These are phyloP conservation scores for Boletellus ananiceps DNA, from an alignment of 768 basidiomycete genomes.

Conservation along the genomic window DNA sequence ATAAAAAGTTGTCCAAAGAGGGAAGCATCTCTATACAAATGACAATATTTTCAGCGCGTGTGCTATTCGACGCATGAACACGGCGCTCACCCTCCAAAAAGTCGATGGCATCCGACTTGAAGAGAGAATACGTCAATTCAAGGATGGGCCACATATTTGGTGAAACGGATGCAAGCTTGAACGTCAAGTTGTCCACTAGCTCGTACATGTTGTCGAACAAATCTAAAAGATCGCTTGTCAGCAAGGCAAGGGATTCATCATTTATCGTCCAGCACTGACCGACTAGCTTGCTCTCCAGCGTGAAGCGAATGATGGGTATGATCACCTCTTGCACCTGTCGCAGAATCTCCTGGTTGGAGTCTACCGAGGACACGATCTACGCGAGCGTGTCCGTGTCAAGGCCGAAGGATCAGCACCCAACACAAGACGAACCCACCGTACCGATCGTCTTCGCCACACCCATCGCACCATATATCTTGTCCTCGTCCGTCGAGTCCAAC, in stretches of 20 bases:
- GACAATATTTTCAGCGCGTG: neutral
- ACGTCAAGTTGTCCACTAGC: slow-evolving; percentile 78
- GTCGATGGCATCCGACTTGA: slow-evolving; percentile 80
- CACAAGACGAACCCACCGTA: slow-evolving; percentile 46
- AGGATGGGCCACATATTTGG: slow-evolving; percentile 86
- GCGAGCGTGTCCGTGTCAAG: neutral
- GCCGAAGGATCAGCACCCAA: neutral
- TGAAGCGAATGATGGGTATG: slow-evolving; percentile 71
- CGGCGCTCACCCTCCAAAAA: slow-evolving; percentile 69
- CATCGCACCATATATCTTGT: slow-evolving; percentile 87
- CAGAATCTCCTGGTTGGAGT: slow-evolving; percentile 68
- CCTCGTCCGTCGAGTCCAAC: slow-evolving; percentile 58
- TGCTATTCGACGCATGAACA: neutral
- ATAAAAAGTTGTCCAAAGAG: slow-evolving; percentile 83
- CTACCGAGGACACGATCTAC: slow-evolving; percentile 72
- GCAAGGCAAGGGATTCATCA: neutral
- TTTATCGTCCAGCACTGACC: slow-evolving; percentile 41
- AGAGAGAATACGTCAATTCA: slow-evolving; percentile 74
- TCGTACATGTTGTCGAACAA: slow-evolving; percentile 86
- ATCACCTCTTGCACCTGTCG: slow-evolving; percentile 78
- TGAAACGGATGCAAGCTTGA: slow-evolving; percentile 70
- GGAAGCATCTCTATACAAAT: slow-evolving; percentile 73
- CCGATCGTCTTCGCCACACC: slow-evolving; percentile 81
- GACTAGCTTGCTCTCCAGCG: slow-evolving; percentile 70
- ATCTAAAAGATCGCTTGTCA: slow-evolving; percentile 40